Evolutionary conservation across 805 yeast species (phyloP), one percentile per base, ranked within the genome.

Genomic region (Groenewaldozyma salmanticensis): DNA sequence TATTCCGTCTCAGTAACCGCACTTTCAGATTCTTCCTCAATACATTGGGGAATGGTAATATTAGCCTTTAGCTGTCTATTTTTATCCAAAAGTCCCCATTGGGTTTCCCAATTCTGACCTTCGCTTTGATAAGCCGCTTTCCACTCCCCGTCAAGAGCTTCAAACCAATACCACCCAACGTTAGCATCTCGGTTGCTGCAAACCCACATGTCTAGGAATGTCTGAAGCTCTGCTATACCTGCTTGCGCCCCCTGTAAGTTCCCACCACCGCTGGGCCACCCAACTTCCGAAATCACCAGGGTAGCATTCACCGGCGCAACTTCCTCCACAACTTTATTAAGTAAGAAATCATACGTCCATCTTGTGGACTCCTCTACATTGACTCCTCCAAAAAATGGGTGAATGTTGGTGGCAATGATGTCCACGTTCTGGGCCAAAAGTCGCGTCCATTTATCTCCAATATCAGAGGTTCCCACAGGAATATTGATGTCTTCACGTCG

Each of bases 141-240:
- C 84, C 84, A 78, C 0, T 83, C 82, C 52, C 77, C 83, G 59
- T 80, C 84, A 59, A 76, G 79, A 0, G 82, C 85, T 52, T 79
- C 84, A 52, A 75, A 77, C 59, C 68, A 78, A 46, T 65, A 78
- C 75, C 79, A 78, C 1, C 68, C 71, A 17, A 66, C 58, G 5
- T 58, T 54, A 15, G 53, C 39, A 1, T 60, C 49, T 13, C 62
- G 60, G 3, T 67, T 61, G 2, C 60, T 58, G 51, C 84, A 77
- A 1, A 74, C 53, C 75, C 78, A 79, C 4, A 60, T 59, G 37
- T 68, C 57, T 42, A 79, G 45, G 44, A 80, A 77, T 4, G 43
- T 46, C 42, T 75, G 76, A 50, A 69, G 56, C 36, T 71, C 66
- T 4, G 49, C 40, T 2, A 52, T 46, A 1, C 71, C 72, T 0